These are phyloP conservation scores for Aspergillus sp. DNA, from an alignment of 2,329 filamentous ascomycete genomes.

Conservation along the genomic window DNA sequence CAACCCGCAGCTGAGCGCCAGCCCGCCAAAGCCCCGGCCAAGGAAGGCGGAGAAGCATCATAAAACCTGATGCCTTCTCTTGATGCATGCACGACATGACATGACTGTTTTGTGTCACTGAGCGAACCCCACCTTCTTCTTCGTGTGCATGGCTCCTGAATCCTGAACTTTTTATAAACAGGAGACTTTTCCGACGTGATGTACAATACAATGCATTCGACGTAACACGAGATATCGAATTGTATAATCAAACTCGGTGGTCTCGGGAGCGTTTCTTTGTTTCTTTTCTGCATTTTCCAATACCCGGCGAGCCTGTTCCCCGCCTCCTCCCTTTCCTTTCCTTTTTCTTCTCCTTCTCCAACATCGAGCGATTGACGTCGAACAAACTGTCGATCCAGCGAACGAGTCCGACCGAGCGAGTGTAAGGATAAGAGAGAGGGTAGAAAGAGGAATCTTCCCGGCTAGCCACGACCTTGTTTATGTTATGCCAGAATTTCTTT, in stretches of 20 bases:
- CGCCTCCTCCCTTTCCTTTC: conserved; percentile 2
- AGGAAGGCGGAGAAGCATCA: conserved; percentile 33
- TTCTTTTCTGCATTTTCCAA: conserved; percentile 14
- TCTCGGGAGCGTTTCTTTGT: conserved; percentile 2
- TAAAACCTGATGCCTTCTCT: conserved; percentile 21
- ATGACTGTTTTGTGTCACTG: conserved; percentile 18
- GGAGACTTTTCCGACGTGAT: background rate
- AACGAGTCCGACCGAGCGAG: too few species aligned
- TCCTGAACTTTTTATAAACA: background rate
- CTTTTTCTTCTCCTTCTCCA: conserved; percentile 1
- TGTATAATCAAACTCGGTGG: background rate
- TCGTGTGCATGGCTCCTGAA: too few species aligned
- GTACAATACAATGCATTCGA: background rate
- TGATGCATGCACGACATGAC: conserved; percentile 1
- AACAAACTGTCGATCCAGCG: too few species aligned
- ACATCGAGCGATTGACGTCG: too few species aligned
- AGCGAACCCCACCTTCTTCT: too few species aligned
- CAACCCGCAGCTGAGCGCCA: conserved; percentile 38
- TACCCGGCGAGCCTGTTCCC: conserved; percentile 18
- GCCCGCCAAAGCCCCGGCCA: conserved; percentile 37
- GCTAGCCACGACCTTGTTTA: conserved; percentile 13
- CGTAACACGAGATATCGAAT: background rate
- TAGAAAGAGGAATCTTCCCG: conserved; percentile 8
- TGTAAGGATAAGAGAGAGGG: background rate
- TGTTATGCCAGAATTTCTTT: conserved; percentile 9